phyloP scores from a whole-genome alignment of 2,329 filamentous ascomycete species.

The Cyphellophora europaea region DNA sequence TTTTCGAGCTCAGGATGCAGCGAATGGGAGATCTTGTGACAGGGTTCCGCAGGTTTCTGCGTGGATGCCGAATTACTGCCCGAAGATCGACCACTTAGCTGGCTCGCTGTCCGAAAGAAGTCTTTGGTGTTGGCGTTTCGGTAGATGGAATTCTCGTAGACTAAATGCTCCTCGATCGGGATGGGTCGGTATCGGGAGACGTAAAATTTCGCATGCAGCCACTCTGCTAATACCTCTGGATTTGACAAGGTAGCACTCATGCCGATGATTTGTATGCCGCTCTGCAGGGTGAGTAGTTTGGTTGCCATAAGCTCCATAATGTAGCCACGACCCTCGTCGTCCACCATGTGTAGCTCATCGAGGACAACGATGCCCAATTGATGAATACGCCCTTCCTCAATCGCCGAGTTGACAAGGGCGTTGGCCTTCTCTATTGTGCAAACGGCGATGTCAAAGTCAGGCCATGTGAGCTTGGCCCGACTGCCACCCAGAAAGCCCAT shows the following conservation, averaged over 20 bases:
- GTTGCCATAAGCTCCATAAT: slow-evolving; percentile 65
- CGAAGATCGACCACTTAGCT: slow-evolving; percentile 27
- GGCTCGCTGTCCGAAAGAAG: slow-evolving; percentile 49
- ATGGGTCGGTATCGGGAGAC: slow-evolving; percentile 64
- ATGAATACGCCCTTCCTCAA: slow-evolving; percentile 59
- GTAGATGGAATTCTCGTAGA: slow-evolving; percentile 61
- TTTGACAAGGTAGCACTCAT: slow-evolving; percentile 76
- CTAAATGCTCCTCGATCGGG: slow-evolving; percentile 66
- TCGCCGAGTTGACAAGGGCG: slow-evolving; percentile 61
- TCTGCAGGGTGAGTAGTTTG: slow-evolving; percentile 58
- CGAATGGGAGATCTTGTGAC: slow-evolving; percentile 45
- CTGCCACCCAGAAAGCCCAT: slow-evolving; percentile 68
- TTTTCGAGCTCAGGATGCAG: slow-evolving; percentile 53
- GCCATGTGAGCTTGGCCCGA: slow-evolving; percentile 57
- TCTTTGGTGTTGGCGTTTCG: slow-evolving; percentile 49
- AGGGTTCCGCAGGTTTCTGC: slow-evolving; percentile 22
- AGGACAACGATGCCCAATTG: slow-evolving; percentile 59
- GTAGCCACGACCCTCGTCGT: slow-evolving; percentile 67
- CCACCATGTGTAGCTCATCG: slow-evolving; percentile 75
- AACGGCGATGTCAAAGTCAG: slow-evolving; percentile 66
- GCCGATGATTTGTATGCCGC: slow-evolving; percentile 59
- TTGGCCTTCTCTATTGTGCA: slow-evolving; percentile 79
- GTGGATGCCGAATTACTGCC: slow-evolving; percentile 19
- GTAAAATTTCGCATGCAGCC: slow-evolving; percentile 63
- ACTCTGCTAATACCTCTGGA: slow-evolving; percentile 56